phyloP scores from a whole-genome alignment of 495 filamentous ascomycete species.

The Melanomma pulvis-pyrius region DNA sequence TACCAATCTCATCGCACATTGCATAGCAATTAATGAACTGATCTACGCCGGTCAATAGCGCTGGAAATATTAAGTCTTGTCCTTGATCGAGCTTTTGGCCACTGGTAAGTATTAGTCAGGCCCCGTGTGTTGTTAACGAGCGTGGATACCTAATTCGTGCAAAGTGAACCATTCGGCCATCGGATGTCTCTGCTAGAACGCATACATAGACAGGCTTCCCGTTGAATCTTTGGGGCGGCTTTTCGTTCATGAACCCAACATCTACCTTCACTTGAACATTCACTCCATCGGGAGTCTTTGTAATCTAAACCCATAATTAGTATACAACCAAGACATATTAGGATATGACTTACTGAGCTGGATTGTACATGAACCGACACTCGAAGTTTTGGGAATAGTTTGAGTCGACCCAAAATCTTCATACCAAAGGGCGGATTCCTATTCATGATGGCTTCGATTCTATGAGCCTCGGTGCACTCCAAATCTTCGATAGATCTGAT shows the following conservation, averaged over 20 bases:
- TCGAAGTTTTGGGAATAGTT: conserved; percentile 73
- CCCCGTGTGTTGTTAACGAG: background rate
- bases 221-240: conserved; percentile 62
- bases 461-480: conserved; percentile 63
- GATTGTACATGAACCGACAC: conserved; percentile 58
- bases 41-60: conserved; percentile 55
- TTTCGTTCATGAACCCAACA: conserved; percentile 73
- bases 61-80: conserved; percentile 64
- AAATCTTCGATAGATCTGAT: conserved; percentile 74
- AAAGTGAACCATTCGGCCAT: conserved; percentile 76
- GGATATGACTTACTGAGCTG: conserved; percentile 48
- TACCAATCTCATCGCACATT: conserved; percentile 87
- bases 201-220: conserved; percentile 66
- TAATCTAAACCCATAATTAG: conserved; percentile 27
- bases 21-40: conserved; percentile 72
- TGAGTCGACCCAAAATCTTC: conserved; percentile 64
- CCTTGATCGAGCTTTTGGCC: conserved; percentile 67
- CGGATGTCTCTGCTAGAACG: conserved; percentile 74
- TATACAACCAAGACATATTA: background rate
- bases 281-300: conserved; percentile 52
- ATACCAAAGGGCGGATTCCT: conserved; percentile 83
- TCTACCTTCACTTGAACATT: conserved; percentile 66
- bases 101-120: conserved; percentile 49
- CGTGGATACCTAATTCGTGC: conserved; percentile 61
- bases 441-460: conserved; percentile 76